A percentile compares a stretch with the other conserved stretches of the same genome.
Evolutionary conservation across 345 rosid genomes (phyloP).

Genomic region (Eutrema heterophyllum): DNA sequence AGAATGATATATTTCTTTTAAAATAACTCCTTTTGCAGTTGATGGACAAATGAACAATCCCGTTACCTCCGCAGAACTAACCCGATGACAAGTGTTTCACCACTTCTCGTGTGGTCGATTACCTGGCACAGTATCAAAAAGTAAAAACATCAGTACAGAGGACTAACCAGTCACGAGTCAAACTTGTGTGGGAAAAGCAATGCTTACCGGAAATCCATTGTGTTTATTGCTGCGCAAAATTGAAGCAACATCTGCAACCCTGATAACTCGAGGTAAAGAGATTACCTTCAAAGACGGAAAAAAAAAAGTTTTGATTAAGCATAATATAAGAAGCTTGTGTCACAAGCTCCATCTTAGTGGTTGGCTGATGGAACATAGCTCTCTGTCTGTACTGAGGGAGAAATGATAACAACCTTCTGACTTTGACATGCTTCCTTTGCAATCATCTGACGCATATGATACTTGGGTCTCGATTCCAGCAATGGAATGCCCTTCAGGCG

Average conservation of each 20-base stretch:
- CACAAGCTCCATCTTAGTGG: neutral
- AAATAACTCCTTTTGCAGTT: neutral
- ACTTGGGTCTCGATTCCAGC: slow-evolving; percentile 85
- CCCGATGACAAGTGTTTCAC: slow-evolving; percentile 90
- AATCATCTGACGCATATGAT: slow-evolving; percentile 67
- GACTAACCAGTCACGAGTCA: neutral
- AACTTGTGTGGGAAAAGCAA: neutral
- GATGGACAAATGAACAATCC: neutral
- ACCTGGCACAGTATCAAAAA: slow-evolving; percentile 44
- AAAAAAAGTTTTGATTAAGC: neutral
- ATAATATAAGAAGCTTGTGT: neutral
- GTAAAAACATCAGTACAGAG: neutral
- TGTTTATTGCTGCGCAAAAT: slow-evolving; percentile 78
- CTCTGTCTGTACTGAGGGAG: neutral
- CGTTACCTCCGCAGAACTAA: slow-evolving; percentile 88
- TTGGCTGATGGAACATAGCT: neutral
- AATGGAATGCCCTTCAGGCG: slow-evolving; percentile 76
- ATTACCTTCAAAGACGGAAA: slow-evolving; percentile 53
- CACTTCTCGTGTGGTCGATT: slow-evolving; percentile 81
- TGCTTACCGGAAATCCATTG: slow-evolving; percentile 90
- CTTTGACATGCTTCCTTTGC: slow-evolving; percentile 83
- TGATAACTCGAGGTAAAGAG: slow-evolving; percentile 77
- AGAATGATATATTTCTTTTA: neutral
- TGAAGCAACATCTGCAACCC: slow-evolving; percentile 83
- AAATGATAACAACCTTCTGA: slow-evolving; percentile 55